These are phyloP conservation scores for Poteriospumella lacustris DNA, from an alignment of 108 stramenopile species.

Conservation along the genomic window DNA sequence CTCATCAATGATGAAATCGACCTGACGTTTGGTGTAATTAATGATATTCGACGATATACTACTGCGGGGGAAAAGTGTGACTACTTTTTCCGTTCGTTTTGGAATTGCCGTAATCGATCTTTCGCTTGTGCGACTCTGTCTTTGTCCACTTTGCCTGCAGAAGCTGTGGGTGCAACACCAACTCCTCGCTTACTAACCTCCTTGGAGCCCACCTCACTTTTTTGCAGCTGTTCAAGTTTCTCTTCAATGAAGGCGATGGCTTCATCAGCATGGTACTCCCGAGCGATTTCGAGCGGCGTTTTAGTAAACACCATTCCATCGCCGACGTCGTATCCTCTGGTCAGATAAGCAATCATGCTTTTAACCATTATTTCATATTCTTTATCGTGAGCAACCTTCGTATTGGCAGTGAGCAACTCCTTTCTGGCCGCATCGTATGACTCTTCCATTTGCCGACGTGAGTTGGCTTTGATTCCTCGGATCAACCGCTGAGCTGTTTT, in stretches of 20 bases:
- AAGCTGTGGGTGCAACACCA: background rate
- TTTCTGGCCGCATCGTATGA: background rate
- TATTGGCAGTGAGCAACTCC: background rate
- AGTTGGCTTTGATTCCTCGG: background rate
- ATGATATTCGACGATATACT: no score
- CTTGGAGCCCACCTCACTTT: background rate
- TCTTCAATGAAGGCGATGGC: background rate
- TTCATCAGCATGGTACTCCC: background rate
- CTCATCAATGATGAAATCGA: no score
- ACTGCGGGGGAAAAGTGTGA: no score
- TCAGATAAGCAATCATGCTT: background rate
- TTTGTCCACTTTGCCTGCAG: background rate
- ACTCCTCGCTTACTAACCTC: background rate
- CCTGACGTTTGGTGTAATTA: no score
- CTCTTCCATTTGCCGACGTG: background rate
- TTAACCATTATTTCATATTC: background rate
- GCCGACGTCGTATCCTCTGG: background rate
- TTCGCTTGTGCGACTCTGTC: background rate
- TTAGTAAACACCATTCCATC: background rate
- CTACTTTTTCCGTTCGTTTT: background rate
- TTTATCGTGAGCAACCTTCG: background rate
- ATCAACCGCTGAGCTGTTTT: background rate
- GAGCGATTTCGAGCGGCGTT: background rate
- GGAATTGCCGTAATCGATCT: background rate
- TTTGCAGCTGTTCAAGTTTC: background rate